Conservation (phyloP, 140 eudicot species). For the Erigeron philadelphicus region DNA sequence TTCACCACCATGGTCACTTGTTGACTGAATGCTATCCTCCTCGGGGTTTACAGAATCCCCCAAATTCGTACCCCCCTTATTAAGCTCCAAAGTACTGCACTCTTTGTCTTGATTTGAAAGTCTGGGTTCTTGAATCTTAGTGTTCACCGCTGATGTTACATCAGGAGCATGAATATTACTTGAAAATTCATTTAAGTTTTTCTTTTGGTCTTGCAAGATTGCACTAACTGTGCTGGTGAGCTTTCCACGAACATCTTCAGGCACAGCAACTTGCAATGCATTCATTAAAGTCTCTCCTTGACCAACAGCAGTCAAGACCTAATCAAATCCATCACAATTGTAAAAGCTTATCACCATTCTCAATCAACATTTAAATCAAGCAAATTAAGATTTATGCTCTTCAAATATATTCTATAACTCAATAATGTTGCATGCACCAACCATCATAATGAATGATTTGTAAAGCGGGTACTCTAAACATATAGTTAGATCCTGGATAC, state of each 20-base stretch:
- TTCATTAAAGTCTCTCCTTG: conserved; percentile 76
- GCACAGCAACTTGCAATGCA: conserved; percentile 94
- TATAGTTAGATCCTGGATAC: too few species aligned
- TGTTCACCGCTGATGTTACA: conserved; percentile 38
- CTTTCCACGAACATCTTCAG: conserved; percentile 93
- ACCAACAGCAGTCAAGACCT: conserved; percentile 80
- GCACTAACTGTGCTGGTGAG: conserved; percentile 65
- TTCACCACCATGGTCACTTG: conserved; percentile 20
- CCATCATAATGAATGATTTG: not conserved
- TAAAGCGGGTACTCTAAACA: not conserved
- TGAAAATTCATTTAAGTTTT: conserved; percentile 43
- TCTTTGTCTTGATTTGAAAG: conserved; percentile 27
- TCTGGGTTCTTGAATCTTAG: conserved; percentile 30
- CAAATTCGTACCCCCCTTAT: conserved; percentile 28
- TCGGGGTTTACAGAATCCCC: conserved; percentile 4
- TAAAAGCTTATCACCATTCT: not conserved
- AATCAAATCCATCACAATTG: conserved; percentile 17
- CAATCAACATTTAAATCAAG: conserved; percentile 6
- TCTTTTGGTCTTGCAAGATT: conserved; percentile 49
- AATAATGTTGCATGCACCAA: conserved; percentile 12
- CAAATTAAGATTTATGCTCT: conserved; percentile 13
- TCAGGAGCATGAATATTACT: conserved; percentile 32
- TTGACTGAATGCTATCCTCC: conserved; percentile 25
- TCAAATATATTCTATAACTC: conserved; percentile 13
- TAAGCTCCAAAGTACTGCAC: conserved; percentile 32